These are phyloP conservation scores for Kwoniella shivajii DNA, from an alignment of 1,284 basidiomycete species.

Conservation along the genomic window DNA sequence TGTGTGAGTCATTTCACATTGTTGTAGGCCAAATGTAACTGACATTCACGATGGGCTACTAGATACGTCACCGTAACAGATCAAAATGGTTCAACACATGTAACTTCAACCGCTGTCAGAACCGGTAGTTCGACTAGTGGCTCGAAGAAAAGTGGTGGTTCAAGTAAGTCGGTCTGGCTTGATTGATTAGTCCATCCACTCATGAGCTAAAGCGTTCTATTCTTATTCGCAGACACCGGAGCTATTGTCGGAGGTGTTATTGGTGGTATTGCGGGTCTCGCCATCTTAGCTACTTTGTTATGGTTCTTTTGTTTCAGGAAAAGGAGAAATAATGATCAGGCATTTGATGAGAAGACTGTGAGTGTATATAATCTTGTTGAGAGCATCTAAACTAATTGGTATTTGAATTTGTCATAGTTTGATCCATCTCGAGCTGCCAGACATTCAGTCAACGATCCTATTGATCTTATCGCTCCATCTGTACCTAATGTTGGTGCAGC, in stretches of 20 bases:
- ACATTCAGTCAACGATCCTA: constrained; percentile 46
- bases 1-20: constrained; percentile 14
- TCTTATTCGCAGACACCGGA: constrained; percentile 36
- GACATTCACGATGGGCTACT: not conserved
- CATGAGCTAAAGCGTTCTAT: not conserved
- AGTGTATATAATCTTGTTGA: constrained; percentile 13
- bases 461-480: constrained; percentile 42
- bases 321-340: constrained; percentile 37
- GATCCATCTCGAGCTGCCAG: constrained; percentile 43
- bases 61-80: constrained; percentile 27
- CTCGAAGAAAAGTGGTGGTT: constrained; percentile 8
- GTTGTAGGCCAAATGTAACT: not conserved
- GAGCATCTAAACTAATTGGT: not conserved
- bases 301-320: constrained; percentile 46
- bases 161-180: too few species aligned
- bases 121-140: constrained; percentile 6
- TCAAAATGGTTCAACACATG: constrained; percentile 21
- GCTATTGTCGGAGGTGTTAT: constrained; percentile 55
- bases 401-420: constrained; percentile 26
- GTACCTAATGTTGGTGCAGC: constrained; percentile 32
- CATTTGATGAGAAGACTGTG: constrained; percentile 54
- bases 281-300: constrained; percentile 37
- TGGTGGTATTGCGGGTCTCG: constrained; percentile 42
- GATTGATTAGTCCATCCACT: too few species aligned
- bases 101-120: constrained; percentile 16